phyloP scores from a whole-genome alignment of 495 filamentous ascomycete genomes.

The Daldinia bambusicola region DNA sequence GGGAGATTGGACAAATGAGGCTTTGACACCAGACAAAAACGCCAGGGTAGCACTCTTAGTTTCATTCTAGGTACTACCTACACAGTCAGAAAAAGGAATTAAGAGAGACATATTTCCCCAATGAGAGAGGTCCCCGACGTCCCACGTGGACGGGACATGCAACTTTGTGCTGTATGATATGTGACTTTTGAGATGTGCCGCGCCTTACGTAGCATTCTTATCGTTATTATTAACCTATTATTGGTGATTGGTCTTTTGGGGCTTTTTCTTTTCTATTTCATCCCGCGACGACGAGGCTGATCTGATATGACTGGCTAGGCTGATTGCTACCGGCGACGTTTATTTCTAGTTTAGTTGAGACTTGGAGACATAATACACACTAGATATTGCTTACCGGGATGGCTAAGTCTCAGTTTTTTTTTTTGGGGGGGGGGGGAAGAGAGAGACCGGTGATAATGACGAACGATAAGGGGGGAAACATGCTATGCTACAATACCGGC shows the following conservation, averaged over 20 bases:
- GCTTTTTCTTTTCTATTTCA: background rate
- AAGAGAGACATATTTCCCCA: conserved; percentile 11
- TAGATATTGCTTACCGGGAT: background rate
- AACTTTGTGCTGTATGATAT: conserved; percentile 3
- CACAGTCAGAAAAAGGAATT: conserved; percentile 15
- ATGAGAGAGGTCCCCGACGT: conserved; percentile 18
- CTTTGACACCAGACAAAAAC: background rate
- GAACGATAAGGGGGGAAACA: conserved; percentile 11
- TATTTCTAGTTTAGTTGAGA: conserved; percentile 1
- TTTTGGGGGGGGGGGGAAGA: no score
- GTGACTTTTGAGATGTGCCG: conserved; percentile 3
- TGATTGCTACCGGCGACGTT: conserved; percentile 24
- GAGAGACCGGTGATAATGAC: conserved; percentile 4
- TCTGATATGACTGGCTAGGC: conserved; percentile 32
- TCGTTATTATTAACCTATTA: background rate
- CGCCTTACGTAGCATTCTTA: conserved; percentile 9
- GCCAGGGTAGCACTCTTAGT: conserved; percentile 17
- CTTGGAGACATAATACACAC: background rate
- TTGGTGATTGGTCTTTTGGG: background rate
- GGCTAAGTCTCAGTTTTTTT: background rate
- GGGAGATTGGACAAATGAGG: conserved; percentile 21
- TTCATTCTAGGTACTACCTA: background rate
- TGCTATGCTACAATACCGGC: conserved; percentile 1
- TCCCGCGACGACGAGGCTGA: conserved; percentile 22
- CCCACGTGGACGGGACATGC: conserved; percentile 35